Evolutionary conservation across 2,329 filamentous ascomycete genomes (phyloP).

Genomic region (Paracoccidioides lutzii): DNA sequence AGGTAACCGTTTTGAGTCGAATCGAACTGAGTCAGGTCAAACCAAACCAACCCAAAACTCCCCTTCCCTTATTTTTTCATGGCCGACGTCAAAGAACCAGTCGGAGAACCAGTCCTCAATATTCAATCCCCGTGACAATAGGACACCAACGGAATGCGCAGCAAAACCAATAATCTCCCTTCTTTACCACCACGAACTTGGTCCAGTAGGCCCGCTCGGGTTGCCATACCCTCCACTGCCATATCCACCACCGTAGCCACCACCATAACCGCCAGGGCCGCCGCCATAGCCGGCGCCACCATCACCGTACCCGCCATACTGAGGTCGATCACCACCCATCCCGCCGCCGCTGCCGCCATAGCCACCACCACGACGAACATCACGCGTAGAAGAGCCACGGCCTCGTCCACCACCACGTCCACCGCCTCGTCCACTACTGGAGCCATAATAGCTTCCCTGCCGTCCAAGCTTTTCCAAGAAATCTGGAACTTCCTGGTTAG

Average conservation of each 20-base stretch:
- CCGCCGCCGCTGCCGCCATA: slow-evolving; percentile 24
- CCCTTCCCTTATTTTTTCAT: not conserved
- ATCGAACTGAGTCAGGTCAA: too few relatives aligned
- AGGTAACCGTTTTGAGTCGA: too few relatives aligned
- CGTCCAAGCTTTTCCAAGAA: slow-evolving; percentile 97
- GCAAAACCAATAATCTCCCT: slow-evolving; percentile 5
- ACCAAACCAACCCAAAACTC: not conserved
- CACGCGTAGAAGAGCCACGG: slow-evolving; percentile 57
- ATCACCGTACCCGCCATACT: slow-evolving; percentile 19
- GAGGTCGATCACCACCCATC: slow-evolving; percentile 22
- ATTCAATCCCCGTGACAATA: too few relatives aligned
- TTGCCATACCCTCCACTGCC: slow-evolving; percentile 15
- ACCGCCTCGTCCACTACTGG: slow-evolving; percentile 53
- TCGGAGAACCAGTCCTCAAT: too few relatives aligned
- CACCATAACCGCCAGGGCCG: slow-evolving; percentile 17
- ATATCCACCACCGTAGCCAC: slow-evolving; percentile 25
- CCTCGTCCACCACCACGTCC: slow-evolving; percentile 55
- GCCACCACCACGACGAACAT: slow-evolving; percentile 61
- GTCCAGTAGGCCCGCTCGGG: slow-evolving; percentile 37
- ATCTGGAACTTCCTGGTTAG: slow-evolving; percentile 85
- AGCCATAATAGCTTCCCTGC: slow-evolving; percentile 72
- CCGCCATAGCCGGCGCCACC: slow-evolving; percentile 21
- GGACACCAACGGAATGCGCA: too few relatives aligned
- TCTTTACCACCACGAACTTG: slow-evolving; percentile 39
- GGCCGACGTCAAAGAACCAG: too few relatives aligned